A percentile compares a stretch with the other conserved stretches of the same genome.
phyloP scores from a whole-genome alignment of 805 yeast genomes.

The Pichia thaimueangensis region DNA sequence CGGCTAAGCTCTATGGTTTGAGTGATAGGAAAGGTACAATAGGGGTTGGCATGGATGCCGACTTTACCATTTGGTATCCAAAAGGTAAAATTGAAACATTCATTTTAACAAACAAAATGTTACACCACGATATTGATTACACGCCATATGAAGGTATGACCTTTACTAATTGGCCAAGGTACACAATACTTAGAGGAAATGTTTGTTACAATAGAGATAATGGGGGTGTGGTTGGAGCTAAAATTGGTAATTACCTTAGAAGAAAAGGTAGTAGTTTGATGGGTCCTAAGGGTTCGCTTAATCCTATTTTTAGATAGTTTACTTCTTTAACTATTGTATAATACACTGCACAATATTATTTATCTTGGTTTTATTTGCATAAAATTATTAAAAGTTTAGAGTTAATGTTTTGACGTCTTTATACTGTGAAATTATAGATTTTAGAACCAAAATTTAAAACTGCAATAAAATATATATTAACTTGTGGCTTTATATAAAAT shows the following conservation, averaged over 20 bases:
- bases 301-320: conserved; percentile 15
- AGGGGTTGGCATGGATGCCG: conserved; percentile 42
- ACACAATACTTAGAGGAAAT: conserved; percentile 34
- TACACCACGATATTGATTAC: conserved; percentile 33
- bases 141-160: conserved; percentile 34
- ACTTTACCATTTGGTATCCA: conserved; percentile 42
- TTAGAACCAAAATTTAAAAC: no score
- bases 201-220: conserved; percentile 28
- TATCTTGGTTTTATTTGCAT: no score
- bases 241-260: conserved; percentile 21
- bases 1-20: conserved; percentile 40
- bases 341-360: no score
- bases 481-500: no score
- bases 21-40: conserved; percentile 36
- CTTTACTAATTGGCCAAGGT: conserved; percentile 39
- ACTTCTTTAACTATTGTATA: no score
- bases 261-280: conserved; percentile 22
- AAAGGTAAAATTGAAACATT: conserved; percentile 23
- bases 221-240: conserved; percentile 15
- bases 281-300: conserved; percentile 16
- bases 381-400: no score
- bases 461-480: no score
- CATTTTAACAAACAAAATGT: conserved; percentile 24
- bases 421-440: no score
- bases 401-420: no score